Base-by-base conservation (phyloP, 768 basidiomycete genomes). In the Suillus sp. region DNA sequence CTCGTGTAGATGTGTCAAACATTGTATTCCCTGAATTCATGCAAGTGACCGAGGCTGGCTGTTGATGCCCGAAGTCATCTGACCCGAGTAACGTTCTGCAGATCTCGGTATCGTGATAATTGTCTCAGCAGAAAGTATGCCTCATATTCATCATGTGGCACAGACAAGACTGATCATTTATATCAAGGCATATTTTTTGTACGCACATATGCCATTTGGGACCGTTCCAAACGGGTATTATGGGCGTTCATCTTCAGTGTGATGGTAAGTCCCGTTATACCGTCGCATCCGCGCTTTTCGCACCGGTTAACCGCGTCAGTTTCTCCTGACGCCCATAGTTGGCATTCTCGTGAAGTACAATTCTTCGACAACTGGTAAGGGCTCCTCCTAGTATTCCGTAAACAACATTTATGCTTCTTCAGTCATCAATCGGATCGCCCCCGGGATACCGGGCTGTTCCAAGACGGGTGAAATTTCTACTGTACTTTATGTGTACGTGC, bases 181-280 rank as follows among this genome's bases (percentile, higher is more conserved):
- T 40, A 40, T 42, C 25, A 37, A 61, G 60, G 37, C 20, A 37
- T 61, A 54, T 61, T 61, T 34, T 54, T 58, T 37, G 54, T 59
- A 37, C 60, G 60, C 11, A 58, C 53, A 18, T 61, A 61, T 38
- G 54, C 37, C 34, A 30, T 61, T 53, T 61, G 60, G 60, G 60
- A 42, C 5, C 54, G 60, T 13, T 57, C 56, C 2, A 40, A 27
- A 57, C 6, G 38, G 56, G 3, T 57, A 20, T 13, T 57, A 0
- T 57, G 56, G 56, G 11, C 11, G 3, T 57, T 57, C 5, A 20
- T 57, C 3, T 3, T 1, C 18, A 57, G 25, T 40, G 18, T 40
- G 1, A 11, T 38, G 20, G 56, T 57, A 27, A 57, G 56, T 18
- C 3, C 30, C 13, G 10, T 20, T 2, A 27, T 38, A 6, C 40